Evolutionary conservation across 495 filamentous ascomycete genomes (phyloP), one percentile per base, ranked within the genome.

Genomic region (Thermothielavioides terrestris): DNA sequence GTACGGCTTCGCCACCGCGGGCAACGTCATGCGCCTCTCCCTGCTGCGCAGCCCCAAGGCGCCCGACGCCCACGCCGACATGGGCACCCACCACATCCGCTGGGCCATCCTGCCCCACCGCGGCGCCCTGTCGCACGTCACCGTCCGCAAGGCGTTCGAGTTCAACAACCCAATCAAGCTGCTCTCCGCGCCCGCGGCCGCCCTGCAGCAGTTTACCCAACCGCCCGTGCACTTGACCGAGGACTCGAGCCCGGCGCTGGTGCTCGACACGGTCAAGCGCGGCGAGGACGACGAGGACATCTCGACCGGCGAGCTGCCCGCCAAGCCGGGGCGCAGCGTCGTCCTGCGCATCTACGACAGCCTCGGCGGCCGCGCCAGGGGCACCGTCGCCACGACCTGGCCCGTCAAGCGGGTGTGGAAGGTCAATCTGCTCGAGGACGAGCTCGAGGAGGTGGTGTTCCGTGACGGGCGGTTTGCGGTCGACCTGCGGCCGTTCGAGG

Each of bases 221-320:
- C 68, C 70, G 17, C 70, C 78, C 4, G 68, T 91, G 14, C 70
- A 74, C 28, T 64, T 89, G 1, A 71, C 66, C 3, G 75, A 77
- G 18, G 72, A 79, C 20, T 64, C 61, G 10, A 50, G 51, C 47
- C 62, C 72, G 11, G 79, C 83, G 7, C 67, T 95, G 17, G 69
- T 95, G 20, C 72, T 95, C 6, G 89, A 95, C 60, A 82, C 79
- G 14, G 73, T 95, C 55, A 95, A 95, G 75, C 82, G 92, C 46
- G 92, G 89, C 21, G 94, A 97, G 68, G 92, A 98, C 56, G 92
- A 98, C 56, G 88, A 86, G 63, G 92, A 95, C 58, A 80, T 95
- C 14, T 85, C 80, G 22, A 68, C 75, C 3, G 85, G 80, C 25
- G 84, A 83, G n/a, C 62, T 94, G 30, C 75, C 81, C 9, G 71